Evolutionary conservation across 345 rosid species (phyloP), one percentile per base, ranked within the genome.

Genomic region (Microthlaspi erraticum): DNA sequence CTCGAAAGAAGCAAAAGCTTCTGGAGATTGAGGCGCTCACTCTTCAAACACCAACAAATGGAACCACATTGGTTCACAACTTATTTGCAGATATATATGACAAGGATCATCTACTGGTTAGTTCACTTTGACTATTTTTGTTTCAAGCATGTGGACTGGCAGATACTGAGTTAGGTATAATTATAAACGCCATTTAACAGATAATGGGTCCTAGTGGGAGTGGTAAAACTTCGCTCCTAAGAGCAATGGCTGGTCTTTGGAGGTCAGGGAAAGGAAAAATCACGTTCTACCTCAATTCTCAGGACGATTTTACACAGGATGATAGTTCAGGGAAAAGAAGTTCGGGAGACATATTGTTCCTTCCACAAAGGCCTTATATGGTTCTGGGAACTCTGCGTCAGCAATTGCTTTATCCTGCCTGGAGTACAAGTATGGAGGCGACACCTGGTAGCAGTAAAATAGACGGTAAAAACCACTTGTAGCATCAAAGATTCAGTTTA

Each of bases 301-400:
- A 29, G 53, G 78, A 76, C 73, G 83, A 71, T 48, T 60, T 70
- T 16, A 37, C 72, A 48, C 58, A 73, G 42, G 81, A 82, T 69
- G 38, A 75, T 66, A 53, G 46, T 41, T 68, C 81, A 62, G 82
- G 66, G 46, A 70, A 53, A 23, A 78, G 78, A 77, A 83, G 77
- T 16, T 60, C 86, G 13, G 83, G 81, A 73, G 83, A 80, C 34
- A 57, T 83, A 64, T 84, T 93, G 74, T 93, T 93, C 60, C 96
- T 93, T 80, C 98, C 98, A 59, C 98, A 93, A 76, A 90, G 91
- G 60, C 98, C 97, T 19, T 93, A 93, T 80, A 93, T 93, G 98
- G 96, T 83, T 78, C 81, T 93, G 68, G 98, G 98, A 78, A 84
- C 96, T 32, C 87, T 93, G 75, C 96, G 98, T 64, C 92, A 90